Evolutionary conservation across 108 stramenopile species (phyloP), one percentile per base, ranked within the genome.

Genomic region (Cyclotella choctawhatcheeana): DNA sequence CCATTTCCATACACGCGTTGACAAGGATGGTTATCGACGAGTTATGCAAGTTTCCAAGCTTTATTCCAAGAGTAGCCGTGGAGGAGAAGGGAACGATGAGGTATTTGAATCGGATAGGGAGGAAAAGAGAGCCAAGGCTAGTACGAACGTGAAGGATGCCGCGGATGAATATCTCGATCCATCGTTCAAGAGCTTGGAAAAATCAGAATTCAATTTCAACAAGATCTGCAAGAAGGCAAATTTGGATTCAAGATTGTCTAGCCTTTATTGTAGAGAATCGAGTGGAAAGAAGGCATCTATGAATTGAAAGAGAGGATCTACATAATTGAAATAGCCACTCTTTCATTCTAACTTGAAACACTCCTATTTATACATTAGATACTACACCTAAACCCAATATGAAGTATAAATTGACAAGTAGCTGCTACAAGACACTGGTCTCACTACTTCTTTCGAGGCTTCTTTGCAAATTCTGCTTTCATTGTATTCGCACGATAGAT

Each of bases 51-150:
- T 90, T 17, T 78, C 87, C 26, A 51, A 64, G 37, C 61, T 60
- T 12, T 97, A 97, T 67, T 87, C 85, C 69, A 97, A 97, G 75
- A 90, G 85, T 1, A 59, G n/a, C n/a, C n/a, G n/a, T n/a, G n/a
- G n/a, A n/a, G n/a, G 77, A 43, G 87, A 86, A 0, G 64, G 50
- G 13, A 8, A 40, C 24, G 67, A 64, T 29, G 29, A 75, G 24
- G 82, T 83, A 73, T 92, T 84, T 54, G 66, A 78, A 55, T 73
- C 77, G 32, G 92, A 95, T 73, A 82, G 68, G 35, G 71, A 88
- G 71, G 58, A 76, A 25, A 93, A 95, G 78, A 71, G 79, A 24
- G 37, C 78, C 20, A 72, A 69, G 22, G 92, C 92, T 7, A 71
- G 86, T 16, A 26, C 52, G 2, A 71, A 30, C 16, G 70, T 94